Conservation (phyloP, 208 protist genomes). For the Trypanosomatidae sp. region DNA sequence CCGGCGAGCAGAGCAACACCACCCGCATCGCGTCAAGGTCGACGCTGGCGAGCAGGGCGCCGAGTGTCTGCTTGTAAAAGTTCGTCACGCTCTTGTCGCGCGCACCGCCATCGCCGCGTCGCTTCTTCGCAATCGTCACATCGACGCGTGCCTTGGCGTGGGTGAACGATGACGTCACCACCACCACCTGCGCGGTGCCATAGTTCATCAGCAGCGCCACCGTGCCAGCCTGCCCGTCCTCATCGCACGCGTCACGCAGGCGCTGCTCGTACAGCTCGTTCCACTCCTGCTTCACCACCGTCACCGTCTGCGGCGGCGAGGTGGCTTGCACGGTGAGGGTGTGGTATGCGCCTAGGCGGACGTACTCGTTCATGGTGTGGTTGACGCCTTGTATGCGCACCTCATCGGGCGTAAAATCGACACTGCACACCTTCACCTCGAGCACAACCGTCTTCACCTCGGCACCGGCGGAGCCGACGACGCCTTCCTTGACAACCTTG, state of each 20-base stretch:
- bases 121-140: slow-evolving; percentile 76
- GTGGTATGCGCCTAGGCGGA: slow-evolving; percentile 89
- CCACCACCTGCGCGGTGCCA: slow-evolving; percentile 85
- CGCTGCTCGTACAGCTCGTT: slow-evolving; percentile 45
- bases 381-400: slow-evolving; percentile 83
- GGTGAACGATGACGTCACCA: slow-evolving; percentile 90
- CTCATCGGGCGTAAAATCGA: slow-evolving; percentile 66
- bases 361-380: slow-evolving; percentile 67
- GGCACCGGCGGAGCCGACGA: slow-evolving; percentile 18
- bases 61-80: slow-evolving; percentile 90
- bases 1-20: slow-evolving; percentile 90
- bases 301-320: slow-evolving; percentile 73
- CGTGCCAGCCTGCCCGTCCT: slow-evolving; percentile 67
- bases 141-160: slow-evolving; percentile 84
- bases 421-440: slow-evolving; percentile 30
- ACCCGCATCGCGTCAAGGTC: slow-evolving; percentile 92
- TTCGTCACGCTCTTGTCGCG: slow-evolving; percentile 82
- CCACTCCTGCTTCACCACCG: slow-evolving; percentile 88
- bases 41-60: slow-evolving; percentile 82
- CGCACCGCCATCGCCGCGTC: slow-evolving; percentile 58
- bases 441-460: slow-evolving; percentile 52
- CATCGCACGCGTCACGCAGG: slow-evolving; percentile 65
- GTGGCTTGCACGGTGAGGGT: slow-evolving; percentile 88
- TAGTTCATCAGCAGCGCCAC: slow-evolving; percentile 93
- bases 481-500: slow-evolving; percentile 54